These are phyloP conservation scores for Salix brachista DNA, from an alignment of 345 rosid species.

Conservation along the genomic window DNA sequence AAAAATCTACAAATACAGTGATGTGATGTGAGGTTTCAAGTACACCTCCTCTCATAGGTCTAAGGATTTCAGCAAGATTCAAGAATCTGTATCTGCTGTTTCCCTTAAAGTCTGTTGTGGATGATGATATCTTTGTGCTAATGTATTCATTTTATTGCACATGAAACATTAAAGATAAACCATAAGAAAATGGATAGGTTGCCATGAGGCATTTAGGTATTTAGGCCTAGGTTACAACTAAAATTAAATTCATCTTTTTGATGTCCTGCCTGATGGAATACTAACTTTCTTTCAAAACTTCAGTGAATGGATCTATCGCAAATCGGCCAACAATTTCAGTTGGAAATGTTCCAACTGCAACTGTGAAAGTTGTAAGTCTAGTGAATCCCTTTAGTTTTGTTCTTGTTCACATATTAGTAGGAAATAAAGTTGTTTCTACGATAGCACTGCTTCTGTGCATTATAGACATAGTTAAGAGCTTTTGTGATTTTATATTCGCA, in stretches of 20 bases:
- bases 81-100: not conserved
- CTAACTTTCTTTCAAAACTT: conserved; percentile 22
- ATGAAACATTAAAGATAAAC: not conserved
- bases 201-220: not conserved
- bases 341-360: conserved; percentile 69
- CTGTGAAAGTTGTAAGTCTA: conserved; percentile 84
- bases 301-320: conserved; percentile 63
- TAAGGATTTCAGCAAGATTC: conserved; percentile 4
- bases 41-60: not conserved
- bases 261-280: conserved; percentile 8
- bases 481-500: conserved; percentile 27
- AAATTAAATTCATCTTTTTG: not conserved
- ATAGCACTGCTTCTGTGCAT: conserved; percentile 5
- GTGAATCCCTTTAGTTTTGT: conserved; percentile 7
- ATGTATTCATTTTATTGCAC: not conserved
- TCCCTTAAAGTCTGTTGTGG: not conserved
- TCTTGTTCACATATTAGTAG: conserved; percentile 5
- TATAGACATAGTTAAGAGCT: conserved; percentile 3
- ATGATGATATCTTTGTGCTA: conserved; percentile 1
- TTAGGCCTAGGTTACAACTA: conserved; percentile 1
- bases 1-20: not conserved
- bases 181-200: not conserved
- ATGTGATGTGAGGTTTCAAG: not conserved
- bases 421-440: conserved; percentile 7
- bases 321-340: conserved; percentile 65